A percentile compares a stretch with the other conserved stretches of the same genome.
Evolutionary conservation across 2,329 filamentous ascomycete species (phyloP).

Genomic region (Beauveria asiatica): DNA sequence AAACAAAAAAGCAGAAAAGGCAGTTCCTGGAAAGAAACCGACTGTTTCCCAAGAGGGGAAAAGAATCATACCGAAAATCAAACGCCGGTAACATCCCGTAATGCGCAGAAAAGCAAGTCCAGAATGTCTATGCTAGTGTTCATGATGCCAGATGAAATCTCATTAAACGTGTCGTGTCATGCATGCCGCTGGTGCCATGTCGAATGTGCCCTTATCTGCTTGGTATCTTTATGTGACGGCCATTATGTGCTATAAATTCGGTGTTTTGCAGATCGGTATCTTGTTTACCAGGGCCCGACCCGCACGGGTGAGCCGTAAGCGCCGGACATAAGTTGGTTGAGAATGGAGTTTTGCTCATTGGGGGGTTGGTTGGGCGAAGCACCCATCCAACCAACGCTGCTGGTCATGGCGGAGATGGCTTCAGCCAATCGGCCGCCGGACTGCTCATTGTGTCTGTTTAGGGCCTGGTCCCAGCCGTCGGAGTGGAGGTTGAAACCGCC

Average conservation of each 20-base stretch:
- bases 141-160: constrained; percentile 25
- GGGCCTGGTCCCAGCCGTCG: constrained; percentile 83
- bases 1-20: background rate
- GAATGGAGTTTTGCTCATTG: constrained; percentile 46
- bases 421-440: constrained; percentile 73
- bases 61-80: constrained; percentile 10
- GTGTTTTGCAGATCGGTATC: background rate
- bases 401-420: constrained; percentile 69
- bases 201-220: background rate
- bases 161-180: constrained; percentile 22
- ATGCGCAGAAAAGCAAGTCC: constrained; percentile 22
- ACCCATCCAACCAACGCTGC: constrained; percentile 72
- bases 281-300: constrained; percentile 52
- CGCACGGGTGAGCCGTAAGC: constrained; percentile 51
- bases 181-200: constrained; percentile 5
- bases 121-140: constrained; percentile 28
- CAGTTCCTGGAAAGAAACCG: background rate
- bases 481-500: constrained; percentile 85
- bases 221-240: constrained; percentile 10
- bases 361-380: constrained; percentile 22
- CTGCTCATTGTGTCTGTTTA: constrained; percentile 79
- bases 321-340: constrained; percentile 54
- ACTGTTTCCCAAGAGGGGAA: background rate
- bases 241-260: constrained; percentile 10
- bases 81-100: constrained; percentile 25